Percentiles rank a stretch among this genome's conserved stretches.
These are phyloP conservation scores for Podospora pseudocomata DNA, from an alignment of 495 filamentous ascomycete species.

Conservation along the genomic window DNA sequence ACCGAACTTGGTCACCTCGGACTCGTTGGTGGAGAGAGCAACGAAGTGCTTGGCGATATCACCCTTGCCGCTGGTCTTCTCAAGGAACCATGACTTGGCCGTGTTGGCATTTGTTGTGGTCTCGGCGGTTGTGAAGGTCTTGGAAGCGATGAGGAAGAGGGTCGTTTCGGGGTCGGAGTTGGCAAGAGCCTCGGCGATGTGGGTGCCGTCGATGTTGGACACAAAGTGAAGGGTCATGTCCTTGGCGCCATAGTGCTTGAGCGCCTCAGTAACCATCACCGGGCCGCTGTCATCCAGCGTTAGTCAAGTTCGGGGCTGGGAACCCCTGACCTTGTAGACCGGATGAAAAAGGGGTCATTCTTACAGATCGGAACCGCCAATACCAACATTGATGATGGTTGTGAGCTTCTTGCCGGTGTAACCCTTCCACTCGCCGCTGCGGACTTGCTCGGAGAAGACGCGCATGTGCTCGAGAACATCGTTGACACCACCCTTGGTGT, in stretches of 20 bases:
- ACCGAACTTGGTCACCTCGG: slow-evolving; percentile 94
- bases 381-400: slow-evolving; percentile 95
- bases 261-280: slow-evolving; percentile 96
- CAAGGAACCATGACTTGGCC: slow-evolving; percentile 93
- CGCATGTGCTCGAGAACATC: slow-evolving; percentile 93
- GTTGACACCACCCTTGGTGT: slow-evolving; percentile 67
- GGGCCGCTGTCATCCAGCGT: slow-evolving; percentile 61
- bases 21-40: slow-evolving; percentile 92
- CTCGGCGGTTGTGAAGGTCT: slow-evolving; percentile 99
- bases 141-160: slow-evolving; percentile 94
- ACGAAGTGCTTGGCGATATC: slow-evolving; percentile 99
- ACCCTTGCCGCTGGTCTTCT: slow-evolving; percentile 66
- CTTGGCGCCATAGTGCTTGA: slow-evolving; percentile 87
- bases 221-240: slow-evolving; percentile 92
- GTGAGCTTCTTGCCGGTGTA: slow-evolving; percentile 97
- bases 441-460: slow-evolving; percentile 89
- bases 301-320: background rate
- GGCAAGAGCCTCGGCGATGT: slow-evolving; percentile 90
- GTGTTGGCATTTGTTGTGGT: slow-evolving; percentile 95
- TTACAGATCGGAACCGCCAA: slow-evolving; percentile 96
- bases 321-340: background rate
- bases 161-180: slow-evolving; percentile 92
- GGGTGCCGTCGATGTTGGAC: slow-evolving; percentile 98
- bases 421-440: slow-evolving; percentile 96
- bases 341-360: slow-evolving; percentile 27